These are phyloP conservation scores for Neodidymelliopsis sp. DNA, from an alignment of 2,329 filamentous ascomycete genomes.

Conservation along the genomic window DNA sequence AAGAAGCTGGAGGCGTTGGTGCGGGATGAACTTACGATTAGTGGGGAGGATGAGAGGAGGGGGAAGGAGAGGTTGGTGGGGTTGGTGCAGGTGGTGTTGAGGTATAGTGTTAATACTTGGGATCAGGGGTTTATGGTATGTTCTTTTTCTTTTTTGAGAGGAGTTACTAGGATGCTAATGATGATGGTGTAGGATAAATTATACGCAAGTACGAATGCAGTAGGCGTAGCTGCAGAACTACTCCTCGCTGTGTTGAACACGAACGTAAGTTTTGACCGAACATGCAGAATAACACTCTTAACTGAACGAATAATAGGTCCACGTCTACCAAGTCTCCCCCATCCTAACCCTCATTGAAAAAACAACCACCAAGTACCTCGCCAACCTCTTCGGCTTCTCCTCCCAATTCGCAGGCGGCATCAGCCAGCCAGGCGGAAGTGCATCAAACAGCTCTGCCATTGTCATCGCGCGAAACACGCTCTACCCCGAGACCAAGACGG, in stretches of 20 bases:
- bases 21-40: slow-evolving; percentile 43
- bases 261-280: slow-evolving; percentile 71
- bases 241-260: slow-evolving; percentile 88
- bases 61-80: slow-evolving; percentile 55
- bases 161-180: too few relatives aligned
- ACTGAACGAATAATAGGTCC: slow-evolving; percentile 69
- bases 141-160: too few relatives aligned
- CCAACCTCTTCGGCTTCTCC: slow-evolving; percentile 66
- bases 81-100: slow-evolving; percentile 72
- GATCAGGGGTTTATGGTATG: slow-evolving; percentile 82
- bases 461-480: slow-evolving; percentile 87
- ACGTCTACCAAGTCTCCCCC: slow-evolving; percentile 93
- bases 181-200: slow-evolving; percentile 76
- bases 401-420: slow-evolving; percentile 71
- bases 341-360: slow-evolving; percentile 90
- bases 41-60: slow-evolving; percentile 44
- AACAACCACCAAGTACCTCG: slow-evolving; percentile 75
- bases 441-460: slow-evolving; percentile 84
- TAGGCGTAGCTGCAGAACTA: slow-evolving; percentile 84
- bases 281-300: too few relatives aligned
- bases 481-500: slow-evolving; percentile 77
- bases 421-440: slow-evolving; percentile 79
- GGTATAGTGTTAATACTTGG: slow-evolving; percentile 97
- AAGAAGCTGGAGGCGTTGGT: slow-evolving; percentile 53
- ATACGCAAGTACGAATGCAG: slow-evolving; percentile 87